Conservation (phyloP, 176 grass and related monocot species). For the Oryza meyeriana region DNA sequence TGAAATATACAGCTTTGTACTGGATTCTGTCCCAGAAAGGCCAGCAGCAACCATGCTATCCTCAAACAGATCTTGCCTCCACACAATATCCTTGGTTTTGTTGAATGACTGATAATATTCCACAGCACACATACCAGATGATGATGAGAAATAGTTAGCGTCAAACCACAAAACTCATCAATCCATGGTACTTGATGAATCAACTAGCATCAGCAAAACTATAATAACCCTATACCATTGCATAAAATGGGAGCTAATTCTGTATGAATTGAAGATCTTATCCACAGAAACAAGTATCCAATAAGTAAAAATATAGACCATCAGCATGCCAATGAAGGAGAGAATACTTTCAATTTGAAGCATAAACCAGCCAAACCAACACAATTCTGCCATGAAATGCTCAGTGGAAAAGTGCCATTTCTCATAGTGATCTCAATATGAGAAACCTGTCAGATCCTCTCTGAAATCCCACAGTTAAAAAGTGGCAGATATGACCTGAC, state of each 20-base stretch:
- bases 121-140: constrained; percentile 46
- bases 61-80: constrained; percentile 86
- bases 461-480: constrained; percentile 30
- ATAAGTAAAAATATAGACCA: constrained; percentile 37
- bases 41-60: constrained; percentile 68
- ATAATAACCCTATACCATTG: constrained; percentile 37
- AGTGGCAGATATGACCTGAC: constrained; percentile 31
- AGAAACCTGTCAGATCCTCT: constrained; percentile 31
- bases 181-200: constrained; percentile 34
- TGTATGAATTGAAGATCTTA: constrained; percentile 30
- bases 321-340: constrained; percentile 42
- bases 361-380: constrained; percentile 36
- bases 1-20: constrained; percentile 94
- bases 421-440: constrained; percentile 25
- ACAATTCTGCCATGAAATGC: constrained; percentile 24
- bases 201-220: constrained; percentile 48
- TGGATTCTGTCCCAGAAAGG: constrained; percentile 72
- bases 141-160: constrained; percentile 50
- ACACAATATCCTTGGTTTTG: constrained; percentile 72
- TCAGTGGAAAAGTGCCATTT: constrained; percentile 22
- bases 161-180: constrained; percentile 46
- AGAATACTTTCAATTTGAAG: constrained; percentile 48
- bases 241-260: constrained; percentile 39
- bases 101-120: constrained; percentile 90
- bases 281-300: constrained; percentile 43